Evolutionary conservation across 2,329 filamentous ascomycete genomes (phyloP).

Genomic region (Bertia moriformis): DNA sequence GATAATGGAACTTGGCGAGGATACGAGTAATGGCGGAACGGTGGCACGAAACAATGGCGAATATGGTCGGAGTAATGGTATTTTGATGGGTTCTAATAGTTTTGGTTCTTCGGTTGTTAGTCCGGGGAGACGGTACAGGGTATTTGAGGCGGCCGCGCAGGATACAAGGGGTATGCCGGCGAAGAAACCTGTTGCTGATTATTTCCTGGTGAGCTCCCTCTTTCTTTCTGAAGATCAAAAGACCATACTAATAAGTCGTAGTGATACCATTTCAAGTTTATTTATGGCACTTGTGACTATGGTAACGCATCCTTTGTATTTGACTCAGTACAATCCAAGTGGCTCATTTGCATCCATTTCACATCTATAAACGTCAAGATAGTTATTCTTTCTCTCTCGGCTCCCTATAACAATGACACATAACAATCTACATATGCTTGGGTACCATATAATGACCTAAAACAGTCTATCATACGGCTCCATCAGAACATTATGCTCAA

Average conservation of each 20-base stretch:
- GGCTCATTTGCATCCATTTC: too few relatives aligned
- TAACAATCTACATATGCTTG: too few relatives aligned
- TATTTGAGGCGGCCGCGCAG: slow-evolving; percentile 93
- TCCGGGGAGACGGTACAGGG: slow-evolving; percentile 77
- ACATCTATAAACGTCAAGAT: too few relatives aligned
- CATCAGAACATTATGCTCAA: background rate
- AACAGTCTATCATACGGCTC: background rate
- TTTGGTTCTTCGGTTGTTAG: slow-evolving; percentile 26
- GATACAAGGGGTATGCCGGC: slow-evolving; percentile 95
- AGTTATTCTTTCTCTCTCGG: too few relatives aligned
- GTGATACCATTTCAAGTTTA: slow-evolving; percentile 1
- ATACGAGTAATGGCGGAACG: slow-evolving; percentile 60
- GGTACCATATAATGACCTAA: too few relatives aligned
- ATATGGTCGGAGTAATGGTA: slow-evolving; percentile 39
- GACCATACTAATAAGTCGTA: background rate
- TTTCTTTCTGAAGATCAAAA: background rate
- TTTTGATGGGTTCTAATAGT: slow-evolving; percentile 17
- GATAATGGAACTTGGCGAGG: slow-evolving; percentile 82
- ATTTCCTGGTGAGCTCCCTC: slow-evolving; percentile 48
- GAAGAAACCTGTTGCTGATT: slow-evolving; percentile 95
- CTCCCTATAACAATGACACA: too few relatives aligned
- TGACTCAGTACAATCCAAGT: too few relatives aligned
- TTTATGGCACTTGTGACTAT: too few relatives aligned
- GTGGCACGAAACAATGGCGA: slow-evolving; percentile 61
- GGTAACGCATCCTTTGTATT: too few relatives aligned